A percentile compares a stretch with the other conserved stretches of the same genome.
phyloP scores from a whole-genome alignment of 2,329 filamentous ascomycete species.

The Cryoendolithus antarcticus region DNA sequence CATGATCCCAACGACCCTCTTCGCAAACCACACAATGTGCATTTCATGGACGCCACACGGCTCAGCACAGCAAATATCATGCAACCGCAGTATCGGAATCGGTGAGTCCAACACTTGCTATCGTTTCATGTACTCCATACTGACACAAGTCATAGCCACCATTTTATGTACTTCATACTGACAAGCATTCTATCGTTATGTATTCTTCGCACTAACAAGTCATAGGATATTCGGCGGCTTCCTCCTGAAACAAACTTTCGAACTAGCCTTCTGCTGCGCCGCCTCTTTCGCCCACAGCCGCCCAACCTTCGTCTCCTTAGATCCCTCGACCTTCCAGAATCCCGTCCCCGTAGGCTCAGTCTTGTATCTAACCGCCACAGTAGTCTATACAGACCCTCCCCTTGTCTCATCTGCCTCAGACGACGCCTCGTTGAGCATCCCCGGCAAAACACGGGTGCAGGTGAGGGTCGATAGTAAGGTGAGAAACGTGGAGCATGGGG shows the following conservation, averaged over 20 bases:
- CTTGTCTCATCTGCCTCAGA: constrained; percentile 23
- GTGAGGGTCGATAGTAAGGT: constrained; percentile 62
- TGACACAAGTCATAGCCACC: too few relatives aligned
- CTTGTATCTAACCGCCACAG: constrained; percentile 58
- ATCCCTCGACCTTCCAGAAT: constrained; percentile 63
- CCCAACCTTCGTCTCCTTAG: constrained; percentile 59
- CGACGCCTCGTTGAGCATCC: too few relatives aligned
- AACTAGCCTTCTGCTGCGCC: constrained; percentile 63
- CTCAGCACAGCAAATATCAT: constrained; percentile 60
- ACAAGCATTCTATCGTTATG: too few relatives aligned
- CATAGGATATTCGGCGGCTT: constrained; percentile 66
- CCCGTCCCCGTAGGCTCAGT: constrained; percentile 65
- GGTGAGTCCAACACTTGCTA: constrained; percentile 14
- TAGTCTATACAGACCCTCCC: constrained; percentile 58
- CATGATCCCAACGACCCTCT: constrained; percentile 46
- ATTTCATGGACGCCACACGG: constrained; percentile 50
- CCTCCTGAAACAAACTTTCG: constrained; percentile 61
- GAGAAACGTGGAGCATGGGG: constrained; percentile 57
- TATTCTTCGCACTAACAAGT: too few relatives aligned
- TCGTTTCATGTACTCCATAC: background rate
- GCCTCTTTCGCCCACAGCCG: constrained; percentile 57
- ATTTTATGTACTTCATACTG: too few relatives aligned
- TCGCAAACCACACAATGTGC: constrained; percentile 44
- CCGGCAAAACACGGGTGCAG: constrained; percentile 45
- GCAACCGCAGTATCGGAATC: constrained; percentile 60